Conservation (phyloP, 257 asterid genomes). For the Solanum sejunctum region DNA sequence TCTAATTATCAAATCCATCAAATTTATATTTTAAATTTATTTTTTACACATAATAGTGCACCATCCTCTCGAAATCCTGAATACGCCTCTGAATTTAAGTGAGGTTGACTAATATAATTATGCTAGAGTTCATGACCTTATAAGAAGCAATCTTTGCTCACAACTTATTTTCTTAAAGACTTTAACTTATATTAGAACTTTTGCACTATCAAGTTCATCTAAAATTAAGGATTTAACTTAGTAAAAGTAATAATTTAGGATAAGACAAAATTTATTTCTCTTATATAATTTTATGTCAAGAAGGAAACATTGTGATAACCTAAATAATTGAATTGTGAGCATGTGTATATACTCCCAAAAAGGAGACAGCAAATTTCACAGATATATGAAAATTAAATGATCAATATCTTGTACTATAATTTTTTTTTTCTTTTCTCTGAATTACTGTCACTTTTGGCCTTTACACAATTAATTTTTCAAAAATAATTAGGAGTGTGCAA, state of each 20-base stretch:
- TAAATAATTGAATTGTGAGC: neutral
- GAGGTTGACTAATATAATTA: neutral
- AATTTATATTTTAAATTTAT: no score
- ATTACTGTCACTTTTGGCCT: neutral
- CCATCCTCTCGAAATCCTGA: no score
- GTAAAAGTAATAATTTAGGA: no score
- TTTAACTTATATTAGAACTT: no score
- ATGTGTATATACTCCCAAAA: neutral
- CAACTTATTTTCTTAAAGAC: no score
- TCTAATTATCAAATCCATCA: no score
- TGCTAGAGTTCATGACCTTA: neutral
- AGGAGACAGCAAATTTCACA: neutral
- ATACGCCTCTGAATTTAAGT: no score
- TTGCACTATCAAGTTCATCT: no score
- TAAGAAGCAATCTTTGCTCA: neutral
- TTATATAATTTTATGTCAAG: neutral
- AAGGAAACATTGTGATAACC: neutral
- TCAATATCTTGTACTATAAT: neutral
- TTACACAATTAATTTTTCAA: neutral
- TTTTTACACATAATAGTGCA: no score
- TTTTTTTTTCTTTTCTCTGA: neutral
- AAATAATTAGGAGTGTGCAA: no score
- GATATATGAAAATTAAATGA: neutral
- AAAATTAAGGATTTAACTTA: no score
- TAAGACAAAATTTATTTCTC: no score